Evolutionary conservation across 768 basidiomycete species (phyloP).

Genomic region (Mycena rosella): DNA sequence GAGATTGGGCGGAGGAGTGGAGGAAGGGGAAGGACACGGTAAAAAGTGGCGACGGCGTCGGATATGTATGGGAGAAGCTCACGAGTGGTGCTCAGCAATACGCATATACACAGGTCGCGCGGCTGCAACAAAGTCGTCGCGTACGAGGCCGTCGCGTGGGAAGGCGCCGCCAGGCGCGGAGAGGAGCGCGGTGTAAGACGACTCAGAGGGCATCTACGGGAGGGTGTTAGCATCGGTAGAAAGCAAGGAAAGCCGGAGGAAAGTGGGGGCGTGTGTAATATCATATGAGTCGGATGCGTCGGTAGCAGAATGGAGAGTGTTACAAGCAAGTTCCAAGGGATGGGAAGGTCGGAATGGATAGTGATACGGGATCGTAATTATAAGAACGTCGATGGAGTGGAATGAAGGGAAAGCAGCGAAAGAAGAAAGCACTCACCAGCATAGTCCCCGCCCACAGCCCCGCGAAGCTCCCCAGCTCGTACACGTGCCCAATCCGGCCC

Average conservation of each 20-base stretch:
- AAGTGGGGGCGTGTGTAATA: conserved; percentile 5
- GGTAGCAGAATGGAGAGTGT: too few relatives aligned
- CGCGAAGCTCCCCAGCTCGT: conserved; percentile 56
- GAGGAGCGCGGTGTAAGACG: conserved; percentile 43
- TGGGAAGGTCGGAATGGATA: too few relatives aligned
- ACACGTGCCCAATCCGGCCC: conserved; percentile 36
- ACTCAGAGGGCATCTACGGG: conserved; percentile 47
- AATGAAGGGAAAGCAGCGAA: not conserved
- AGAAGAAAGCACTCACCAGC: conserved; percentile 40
- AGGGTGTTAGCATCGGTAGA: not conserved
- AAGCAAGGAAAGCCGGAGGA: not conserved
- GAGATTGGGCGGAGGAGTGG: not conserved
- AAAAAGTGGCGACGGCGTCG: not conserved
- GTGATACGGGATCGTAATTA: not conserved
- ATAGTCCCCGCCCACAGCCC: conserved; percentile 64
- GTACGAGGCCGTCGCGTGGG: conserved; percentile 36
- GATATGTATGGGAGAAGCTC: too few relatives aligned
- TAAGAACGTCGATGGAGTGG: too few relatives aligned
- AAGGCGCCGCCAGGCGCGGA: conserved; percentile 31
- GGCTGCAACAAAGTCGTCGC: conserved; percentile 43
- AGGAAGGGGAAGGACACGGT: not conserved
- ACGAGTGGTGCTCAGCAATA: conserved; percentile 60
- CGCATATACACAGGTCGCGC: conserved; percentile 59
- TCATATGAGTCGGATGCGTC: too few relatives aligned
- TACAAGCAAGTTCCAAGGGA: too few relatives aligned